These are phyloP conservation scores for Lipomyces anomalus DNA, from an alignment of 805 yeast genomes.

Conservation along the genomic window DNA sequence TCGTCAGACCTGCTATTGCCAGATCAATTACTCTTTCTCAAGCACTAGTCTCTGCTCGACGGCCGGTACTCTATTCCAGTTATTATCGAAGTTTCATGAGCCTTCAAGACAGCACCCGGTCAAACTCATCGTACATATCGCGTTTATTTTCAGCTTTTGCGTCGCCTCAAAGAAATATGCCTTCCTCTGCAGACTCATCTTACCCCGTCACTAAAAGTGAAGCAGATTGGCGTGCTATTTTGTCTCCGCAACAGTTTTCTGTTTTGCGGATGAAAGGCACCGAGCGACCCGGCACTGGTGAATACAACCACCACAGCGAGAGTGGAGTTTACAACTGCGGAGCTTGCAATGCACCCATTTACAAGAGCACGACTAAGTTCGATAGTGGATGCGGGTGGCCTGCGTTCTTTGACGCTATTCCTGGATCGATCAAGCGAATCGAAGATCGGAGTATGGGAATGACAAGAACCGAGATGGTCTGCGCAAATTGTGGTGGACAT, in stretches of 20 bases:
- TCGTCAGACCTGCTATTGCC: no score
- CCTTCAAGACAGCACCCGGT: no score
- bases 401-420: slow-evolving; percentile 84
- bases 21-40: no score
- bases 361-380: slow-evolving; percentile 74
- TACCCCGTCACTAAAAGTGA: slow-evolving; percentile 1
- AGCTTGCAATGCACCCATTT: slow-evolving; percentile 76
- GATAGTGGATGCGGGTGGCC: slow-evolving; percentile 98
- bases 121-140: no score
- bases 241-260: slow-evolving; percentile 70
- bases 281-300: slow-evolving; percentile 61
- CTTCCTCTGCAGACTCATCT: neutral
- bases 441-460: slow-evolving; percentile 66
- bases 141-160: no score
- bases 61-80: no score
- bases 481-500: slow-evolving; percentile 87
- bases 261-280: slow-evolving; percentile 73
- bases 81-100: no score
- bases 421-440: slow-evolving; percentile 62
- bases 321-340: slow-evolving; percentile 76
- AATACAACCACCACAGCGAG: slow-evolving; percentile 42
- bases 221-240: slow-evolving; percentile 82
- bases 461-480: slow-evolving; percentile 83
- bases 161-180: neutral
- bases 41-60: no score